Evolutionary conservation across 306 rosid genomes (phyloP).

Genomic region (Prunus dulcis): DNA sequence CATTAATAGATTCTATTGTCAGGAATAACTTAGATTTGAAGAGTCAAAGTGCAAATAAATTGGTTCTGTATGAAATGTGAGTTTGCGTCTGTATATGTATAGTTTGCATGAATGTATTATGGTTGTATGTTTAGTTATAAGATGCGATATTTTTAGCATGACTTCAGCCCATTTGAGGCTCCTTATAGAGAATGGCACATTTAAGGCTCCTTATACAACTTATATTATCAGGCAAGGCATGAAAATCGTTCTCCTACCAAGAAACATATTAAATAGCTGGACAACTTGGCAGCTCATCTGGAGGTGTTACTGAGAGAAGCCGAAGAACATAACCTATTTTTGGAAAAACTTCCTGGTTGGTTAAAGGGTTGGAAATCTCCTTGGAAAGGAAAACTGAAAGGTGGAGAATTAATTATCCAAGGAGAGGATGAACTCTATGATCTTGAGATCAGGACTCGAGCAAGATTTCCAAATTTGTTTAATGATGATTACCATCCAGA

Average conservation of each 20-base stretch:
- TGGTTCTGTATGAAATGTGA: not conserved
- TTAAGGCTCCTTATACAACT: slow-evolving; percentile 11
- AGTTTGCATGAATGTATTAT: not conserved
- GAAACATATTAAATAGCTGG: slow-evolving; percentile 64
- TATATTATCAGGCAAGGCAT: slow-evolving; percentile 72
- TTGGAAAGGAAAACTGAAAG: slow-evolving; percentile 76
- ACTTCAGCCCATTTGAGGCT: not conserved
- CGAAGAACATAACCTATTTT: slow-evolving; percentile 35
- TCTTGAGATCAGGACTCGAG: slow-evolving; percentile 66
- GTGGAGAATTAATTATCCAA: slow-evolving; percentile 59
- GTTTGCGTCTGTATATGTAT: not conserved
- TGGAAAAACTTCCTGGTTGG: slow-evolving; percentile 71
- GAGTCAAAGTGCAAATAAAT: not conserved
- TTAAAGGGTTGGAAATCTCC: slow-evolving; percentile 76
- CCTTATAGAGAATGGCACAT: not conserved
- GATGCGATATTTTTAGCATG: not conserved
- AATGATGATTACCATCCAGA: slow-evolving; percentile 80
- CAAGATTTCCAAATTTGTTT: slow-evolving; percentile 63
- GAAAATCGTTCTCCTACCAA: slow-evolving; percentile 91
- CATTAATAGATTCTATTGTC: not conserved
- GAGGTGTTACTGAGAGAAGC: slow-evolving; percentile 53
- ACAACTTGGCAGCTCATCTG: slow-evolving; percentile 48
- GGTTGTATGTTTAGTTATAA: not conserved
- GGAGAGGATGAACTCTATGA: slow-evolving; percentile 86
- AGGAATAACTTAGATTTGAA: not conserved